Evolutionary conservation across 805 yeast genomes (phyloP).

Genomic region (Vanderwaltozyma verrucispora): DNA sequence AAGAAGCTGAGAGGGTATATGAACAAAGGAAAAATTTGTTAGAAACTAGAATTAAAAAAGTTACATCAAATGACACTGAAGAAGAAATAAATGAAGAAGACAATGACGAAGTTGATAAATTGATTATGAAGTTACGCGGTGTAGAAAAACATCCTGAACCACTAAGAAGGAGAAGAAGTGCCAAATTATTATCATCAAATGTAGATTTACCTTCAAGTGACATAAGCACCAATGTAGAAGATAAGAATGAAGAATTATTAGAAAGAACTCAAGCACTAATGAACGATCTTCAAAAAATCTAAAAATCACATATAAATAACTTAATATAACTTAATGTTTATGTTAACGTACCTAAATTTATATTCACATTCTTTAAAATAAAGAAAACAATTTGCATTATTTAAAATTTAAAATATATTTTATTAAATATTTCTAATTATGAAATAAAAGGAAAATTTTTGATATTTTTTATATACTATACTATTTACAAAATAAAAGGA

Average conservation of each 20-base stretch:
- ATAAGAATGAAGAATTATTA: slow-evolving; percentile 7
- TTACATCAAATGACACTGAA: background rate
- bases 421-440: too few species aligned
- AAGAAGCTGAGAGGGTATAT: slow-evolving; percentile 56
- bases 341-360: too few species aligned
- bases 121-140: slow-evolving; percentile 20
- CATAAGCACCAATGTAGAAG: background rate
- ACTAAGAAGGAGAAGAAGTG: slow-evolving; percentile 13
- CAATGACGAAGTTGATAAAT: slow-evolving; percentile 18
- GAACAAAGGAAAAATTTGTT: slow-evolving; percentile 52
- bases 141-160: slow-evolving; percentile 12
- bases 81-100: slow-evolving; percentile 6
- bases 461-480: too few species aligned
- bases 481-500: background rate
- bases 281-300: slow-evolving; percentile 21
- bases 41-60: slow-evolving; percentile 6
- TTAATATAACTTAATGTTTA: too few species aligned
- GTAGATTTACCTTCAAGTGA: background rate
- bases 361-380: too few species aligned
- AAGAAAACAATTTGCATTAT: too few species aligned
- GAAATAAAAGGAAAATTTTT: too few species aligned
- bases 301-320: background rate
- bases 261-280: slow-evolving; percentile 23
- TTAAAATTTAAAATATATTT: too few species aligned
- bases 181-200: slow-evolving; percentile 3